Evolutionary conservation across 1,284 basidiomycete genomes (phyloP), one percentile per base, ranked within the genome.

Genomic region (Leccinum colubrinum): DNA sequence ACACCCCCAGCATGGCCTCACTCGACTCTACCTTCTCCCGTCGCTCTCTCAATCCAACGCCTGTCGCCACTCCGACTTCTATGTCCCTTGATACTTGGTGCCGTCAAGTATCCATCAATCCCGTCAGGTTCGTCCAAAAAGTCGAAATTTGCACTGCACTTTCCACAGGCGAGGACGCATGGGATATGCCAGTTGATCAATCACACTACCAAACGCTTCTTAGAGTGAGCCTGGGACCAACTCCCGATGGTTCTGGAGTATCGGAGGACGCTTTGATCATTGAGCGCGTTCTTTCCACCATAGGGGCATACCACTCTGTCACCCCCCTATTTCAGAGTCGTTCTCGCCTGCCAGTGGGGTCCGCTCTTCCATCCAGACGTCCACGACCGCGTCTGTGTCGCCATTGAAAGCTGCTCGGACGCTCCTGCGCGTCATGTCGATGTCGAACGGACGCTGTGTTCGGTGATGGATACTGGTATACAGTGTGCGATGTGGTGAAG

Each of bases 271-370:
- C 30, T 0, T 6, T 67, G 3, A 56, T 69, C 1, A 27, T 71
- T 2, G 67, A 68, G 22, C 62, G 65, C 0, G 56, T 71, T 3
- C 56, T 65, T 1, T 67, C 60, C 6, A 62, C 53, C 0, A 27
- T 27, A 1, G 68, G 67, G 15, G 43, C 30, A 4, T 60, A 55
- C 9, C 68, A 68, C 9, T 67, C 58, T 0, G 59, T 59, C 2
- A 37, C 22, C 22, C 22, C 3, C 56, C 27, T 51, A 58, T 69
- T 3, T 1, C n/a, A 6, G 67, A 69, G 2, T 17, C 17, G 3
- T 35, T 64, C 3, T 41, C 58, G 2, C n/a, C 4, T 0, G 58
- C 20, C 20, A 20, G 20, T 20, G 60, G 1, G 62, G 60, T 0
- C 59, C 53, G 0, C 48, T 50, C 15, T 52, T 52, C 51, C 51